Percentiles rank a stretch among this genome's conserved stretches.
Evolutionary conservation across 2,329 filamentous ascomycete species (phyloP).

Genomic region (Cladosporium sp.): DNA sequence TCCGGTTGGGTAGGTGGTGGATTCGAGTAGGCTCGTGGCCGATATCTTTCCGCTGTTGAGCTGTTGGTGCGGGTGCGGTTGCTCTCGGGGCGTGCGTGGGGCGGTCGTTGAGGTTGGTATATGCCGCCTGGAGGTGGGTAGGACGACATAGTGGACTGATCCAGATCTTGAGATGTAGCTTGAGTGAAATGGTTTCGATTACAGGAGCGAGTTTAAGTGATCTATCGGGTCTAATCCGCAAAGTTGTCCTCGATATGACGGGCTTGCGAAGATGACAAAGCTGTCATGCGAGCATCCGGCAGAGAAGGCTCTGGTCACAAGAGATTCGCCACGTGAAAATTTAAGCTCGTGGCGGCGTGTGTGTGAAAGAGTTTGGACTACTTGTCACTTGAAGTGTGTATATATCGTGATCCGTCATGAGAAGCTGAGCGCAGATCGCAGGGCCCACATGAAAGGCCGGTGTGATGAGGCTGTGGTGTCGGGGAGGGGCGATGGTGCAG

Average conservation of each 20-base stretch:
- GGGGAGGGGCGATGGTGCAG: not conserved
- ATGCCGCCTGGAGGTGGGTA: not conserved
- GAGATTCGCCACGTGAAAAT: not conserved
- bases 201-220: not conserved
- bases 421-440: conserved; percentile 7
- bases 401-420: not conserved
- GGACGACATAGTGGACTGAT: not conserved
- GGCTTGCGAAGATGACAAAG: too few relatives aligned
- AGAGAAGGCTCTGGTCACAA: too few relatives aligned
- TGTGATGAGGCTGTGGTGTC: conserved; percentile 8
- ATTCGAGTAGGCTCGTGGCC: conserved; percentile 6
- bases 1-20: conserved; percentile 3
- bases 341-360: too few relatives aligned
- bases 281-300: too few relatives aligned
- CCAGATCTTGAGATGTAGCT: not conserved
- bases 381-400: not conserved
- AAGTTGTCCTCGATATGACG: too few relatives aligned
- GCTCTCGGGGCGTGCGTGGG: not conserved
- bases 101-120: not conserved
- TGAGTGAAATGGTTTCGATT: not conserved
- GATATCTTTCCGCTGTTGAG: conserved; percentile 5
- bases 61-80: conserved; percentile 7
- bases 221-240: too few relatives aligned
- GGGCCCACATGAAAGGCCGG: not conserved
- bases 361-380: too few relatives aligned